Percentiles rank a stretch among this genome's conserved stretches.
Evolutionary conservation across 208 protist genomes (phyloP).

Genomic region (Leishmania martiniquensis): DNA sequence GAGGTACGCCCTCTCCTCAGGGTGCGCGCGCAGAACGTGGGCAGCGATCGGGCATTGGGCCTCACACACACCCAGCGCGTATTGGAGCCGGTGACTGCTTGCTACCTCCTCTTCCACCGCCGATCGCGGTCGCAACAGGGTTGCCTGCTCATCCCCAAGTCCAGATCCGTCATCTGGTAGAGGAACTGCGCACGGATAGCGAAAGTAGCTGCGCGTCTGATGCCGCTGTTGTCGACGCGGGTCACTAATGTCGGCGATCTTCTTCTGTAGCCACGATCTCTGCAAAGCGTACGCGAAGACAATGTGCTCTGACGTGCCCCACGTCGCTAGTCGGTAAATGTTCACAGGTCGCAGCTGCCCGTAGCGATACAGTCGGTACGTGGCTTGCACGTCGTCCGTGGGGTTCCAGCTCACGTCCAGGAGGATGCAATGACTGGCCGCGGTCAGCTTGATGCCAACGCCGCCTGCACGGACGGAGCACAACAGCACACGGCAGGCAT

Average conservation of each 20-base stretch:
- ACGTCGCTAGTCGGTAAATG: constrained; percentile 93
- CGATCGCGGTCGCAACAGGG: not conserved
- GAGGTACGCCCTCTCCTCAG: constrained; percentile 32
- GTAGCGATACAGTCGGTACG: constrained; percentile 94
- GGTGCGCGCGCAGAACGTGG: constrained; percentile 22
- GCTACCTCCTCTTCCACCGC: not conserved
- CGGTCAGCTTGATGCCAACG: constrained; percentile 93
- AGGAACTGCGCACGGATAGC: constrained; percentile 68
- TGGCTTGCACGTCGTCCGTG: constrained; percentile 90
- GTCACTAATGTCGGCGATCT: constrained; percentile 80
- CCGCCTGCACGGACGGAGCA: constrained; percentile 93
- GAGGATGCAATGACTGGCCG: constrained; percentile 94
- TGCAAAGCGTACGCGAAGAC: constrained; percentile 88
- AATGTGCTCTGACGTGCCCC: constrained; percentile 93
- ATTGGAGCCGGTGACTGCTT: not conserved
- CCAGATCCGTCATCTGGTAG: constrained; percentile 26
- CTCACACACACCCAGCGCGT: constrained; percentile 35
- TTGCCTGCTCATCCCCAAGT: not conserved
- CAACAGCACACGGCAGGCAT: constrained; percentile 67
- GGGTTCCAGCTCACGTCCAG: constrained; percentile 96
- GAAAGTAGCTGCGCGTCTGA: constrained; percentile 68
- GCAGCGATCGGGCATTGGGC: constrained; percentile 38
- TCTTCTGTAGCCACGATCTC: constrained; percentile 89
- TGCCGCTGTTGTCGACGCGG: constrained; percentile 78
- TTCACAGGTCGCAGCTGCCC: constrained; percentile 91